These are phyloP conservation scores for Alternaria arbusti DNA, from an alignment of 2,329 filamentous ascomycete species.

Conservation along the genomic window DNA sequence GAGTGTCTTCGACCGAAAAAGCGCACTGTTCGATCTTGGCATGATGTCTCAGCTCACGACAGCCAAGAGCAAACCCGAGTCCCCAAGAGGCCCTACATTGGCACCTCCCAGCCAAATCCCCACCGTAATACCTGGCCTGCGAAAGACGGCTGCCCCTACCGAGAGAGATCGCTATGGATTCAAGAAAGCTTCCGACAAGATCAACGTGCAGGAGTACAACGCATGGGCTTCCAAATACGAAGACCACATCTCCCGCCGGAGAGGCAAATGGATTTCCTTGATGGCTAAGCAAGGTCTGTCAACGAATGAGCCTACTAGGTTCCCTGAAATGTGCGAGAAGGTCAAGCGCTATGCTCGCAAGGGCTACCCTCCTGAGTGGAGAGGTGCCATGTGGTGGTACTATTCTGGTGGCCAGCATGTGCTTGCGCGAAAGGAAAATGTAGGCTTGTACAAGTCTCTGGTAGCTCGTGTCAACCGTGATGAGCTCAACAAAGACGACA, in stretches of 20 bases:
- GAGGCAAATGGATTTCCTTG: conserved; percentile 81
- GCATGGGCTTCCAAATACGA: conserved; percentile 78
- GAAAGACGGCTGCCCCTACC: conserved; percentile 32
- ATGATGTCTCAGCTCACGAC: conserved; percentile 20
- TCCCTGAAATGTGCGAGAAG: conserved; percentile 81
- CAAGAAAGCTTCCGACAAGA: conserved; percentile 82
- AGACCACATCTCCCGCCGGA: conserved; percentile 74
- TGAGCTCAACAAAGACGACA: conserved; percentile 71
- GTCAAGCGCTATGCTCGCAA: conserved; percentile 91
- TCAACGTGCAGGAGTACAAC: conserved; percentile 79
- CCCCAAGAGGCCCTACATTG: not conserved
- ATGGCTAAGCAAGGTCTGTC: conserved; percentile 78
- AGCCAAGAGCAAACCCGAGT: conserved; percentile 17
- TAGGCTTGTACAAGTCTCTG: conserved; percentile 75
- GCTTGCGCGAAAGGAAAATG: conserved; percentile 69
- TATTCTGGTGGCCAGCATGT: conserved; percentile 88
- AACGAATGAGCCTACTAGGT: conserved; percentile 74
- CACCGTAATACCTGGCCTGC: conserved; percentile 16
- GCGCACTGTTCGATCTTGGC: conserved; percentile 34
- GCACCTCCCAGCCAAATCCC: conserved; percentile 2
- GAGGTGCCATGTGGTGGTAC: conserved; percentile 96
- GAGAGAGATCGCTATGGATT: conserved; percentile 87
- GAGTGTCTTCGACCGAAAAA: conserved; percentile 44
- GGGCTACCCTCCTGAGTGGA: conserved; percentile 90
- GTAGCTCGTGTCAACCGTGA: conserved; percentile 70